Evolutionary conservation across 495 filamentous ascomycete genomes (phyloP).

Genomic region (Aspergillus cristatus): DNA sequence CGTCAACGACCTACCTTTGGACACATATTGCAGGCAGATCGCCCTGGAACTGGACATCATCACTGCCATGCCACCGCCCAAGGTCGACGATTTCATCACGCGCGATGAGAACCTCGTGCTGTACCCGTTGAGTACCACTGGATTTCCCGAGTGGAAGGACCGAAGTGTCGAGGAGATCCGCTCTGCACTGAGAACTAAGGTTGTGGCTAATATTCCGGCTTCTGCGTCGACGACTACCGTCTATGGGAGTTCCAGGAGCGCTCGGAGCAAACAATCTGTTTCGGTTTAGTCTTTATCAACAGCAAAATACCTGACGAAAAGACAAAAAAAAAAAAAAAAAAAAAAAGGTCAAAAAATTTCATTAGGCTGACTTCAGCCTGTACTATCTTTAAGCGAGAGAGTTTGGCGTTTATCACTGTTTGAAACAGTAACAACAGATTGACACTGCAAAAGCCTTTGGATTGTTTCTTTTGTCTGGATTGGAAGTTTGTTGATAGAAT

Average conservation of each 20-base stretch:
- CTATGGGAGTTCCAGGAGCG: too few relatives aligned
- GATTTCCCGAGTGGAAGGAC: constrained; percentile 51
- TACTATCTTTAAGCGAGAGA: too few relatives aligned
- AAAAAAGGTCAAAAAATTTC: too few relatives aligned
- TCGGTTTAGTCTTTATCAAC: too few relatives aligned
- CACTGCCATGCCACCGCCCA: constrained; percentile 46
- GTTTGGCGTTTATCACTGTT: too few relatives aligned
- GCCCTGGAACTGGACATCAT: constrained; percentile 66
- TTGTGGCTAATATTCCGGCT: constrained; percentile 17
- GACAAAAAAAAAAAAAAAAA: not conserved
- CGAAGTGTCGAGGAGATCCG: constrained; percentile 53
- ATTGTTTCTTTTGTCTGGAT: too few relatives aligned
- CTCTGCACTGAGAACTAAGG: constrained; percentile 40
- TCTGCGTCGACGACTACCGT: constrained; percentile 7
- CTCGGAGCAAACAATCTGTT: constrained; percentile 19
- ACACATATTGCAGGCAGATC: constrained; percentile 65
- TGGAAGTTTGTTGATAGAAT: too few relatives aligned
- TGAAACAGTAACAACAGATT: too few relatives aligned
- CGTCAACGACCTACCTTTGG: constrained; percentile 78
- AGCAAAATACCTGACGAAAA: not conserved
- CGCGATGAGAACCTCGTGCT: constrained; percentile 54
- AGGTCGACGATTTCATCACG: constrained; percentile 47
- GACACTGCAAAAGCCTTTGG: too few relatives aligned
- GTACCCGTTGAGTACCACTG: constrained; percentile 53
- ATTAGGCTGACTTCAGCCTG: too few relatives aligned